Conservation (phyloP, 2,329 filamentous ascomycete genomes). For the Phialemoniopsis sp. region DNA sequence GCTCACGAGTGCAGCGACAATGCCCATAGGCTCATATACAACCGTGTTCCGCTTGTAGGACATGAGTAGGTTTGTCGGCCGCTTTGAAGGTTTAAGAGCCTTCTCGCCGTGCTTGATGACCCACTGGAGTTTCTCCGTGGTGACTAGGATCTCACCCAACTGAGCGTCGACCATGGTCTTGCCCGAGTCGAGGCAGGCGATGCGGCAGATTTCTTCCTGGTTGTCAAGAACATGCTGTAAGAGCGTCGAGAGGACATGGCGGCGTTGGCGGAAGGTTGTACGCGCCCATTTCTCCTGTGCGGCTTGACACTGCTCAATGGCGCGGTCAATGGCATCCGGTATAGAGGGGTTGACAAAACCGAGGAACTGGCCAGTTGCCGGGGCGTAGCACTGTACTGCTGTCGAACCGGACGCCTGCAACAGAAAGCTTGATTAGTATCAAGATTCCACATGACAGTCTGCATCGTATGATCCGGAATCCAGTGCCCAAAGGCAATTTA, state of each 20-base stretch:
- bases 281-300: slow-evolving; percentile 76
- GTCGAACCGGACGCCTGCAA: slow-evolving; percentile 55
- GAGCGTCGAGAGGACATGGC: slow-evolving; percentile 75
- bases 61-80: slow-evolving; percentile 91
- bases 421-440: slow-evolving; percentile 8
- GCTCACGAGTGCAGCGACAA: slow-evolving; percentile 87
- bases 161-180: slow-evolving; percentile 95
- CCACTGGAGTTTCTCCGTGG: slow-evolving; percentile 91
- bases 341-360: slow-evolving; percentile 76
- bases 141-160: slow-evolving; percentile 92
- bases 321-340: slow-evolving; percentile 71
- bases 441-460: too few species aligned
- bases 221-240: slow-evolving; percentile 82
- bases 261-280: slow-evolving; percentile 74
- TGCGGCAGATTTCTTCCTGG: slow-evolving; percentile 78
- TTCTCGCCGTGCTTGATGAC: slow-evolving; percentile 86
- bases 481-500: too few species aligned
- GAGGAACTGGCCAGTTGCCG: slow-evolving; percentile 82
- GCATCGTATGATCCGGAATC: too few species aligned
- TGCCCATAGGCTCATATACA: slow-evolving; percentile 84
- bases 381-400: slow-evolving; percentile 80
- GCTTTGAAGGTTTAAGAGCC: slow-evolving; percentile 64
- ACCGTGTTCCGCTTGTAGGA: slow-evolving; percentile 92
- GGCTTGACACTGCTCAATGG: slow-evolving; percentile 65
- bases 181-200: slow-evolving; percentile 87